Conservation (phyloP, 305 asterid species). For the Fraxinus platypoda region DNA sequence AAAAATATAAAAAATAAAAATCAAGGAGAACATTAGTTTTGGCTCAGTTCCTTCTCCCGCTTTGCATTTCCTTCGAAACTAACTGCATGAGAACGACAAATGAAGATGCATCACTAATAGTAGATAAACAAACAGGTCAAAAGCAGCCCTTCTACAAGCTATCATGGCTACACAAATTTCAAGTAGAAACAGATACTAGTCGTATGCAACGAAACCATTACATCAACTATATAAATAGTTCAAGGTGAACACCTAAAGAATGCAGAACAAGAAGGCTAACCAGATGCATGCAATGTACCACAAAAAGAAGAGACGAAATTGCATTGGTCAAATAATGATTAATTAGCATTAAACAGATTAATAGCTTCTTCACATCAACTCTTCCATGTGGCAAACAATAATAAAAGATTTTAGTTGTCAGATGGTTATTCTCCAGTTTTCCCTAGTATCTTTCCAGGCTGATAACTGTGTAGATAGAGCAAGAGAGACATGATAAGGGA, state of each 20-base stretch:
- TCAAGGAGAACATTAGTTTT: not conserved
- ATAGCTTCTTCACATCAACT: not conserved
- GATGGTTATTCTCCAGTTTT: not conserved
- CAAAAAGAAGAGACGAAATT: not conserved
- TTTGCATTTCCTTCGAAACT: not conserved
- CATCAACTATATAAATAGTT: not conserved
- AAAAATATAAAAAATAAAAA: not conserved
- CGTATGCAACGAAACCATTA: not conserved
- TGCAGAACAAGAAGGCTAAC: not conserved
- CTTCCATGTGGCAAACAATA: not conserved
- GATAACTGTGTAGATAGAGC: not conserved
- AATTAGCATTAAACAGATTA: not conserved
- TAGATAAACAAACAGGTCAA: not conserved
- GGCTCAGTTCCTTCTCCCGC: slow-evolving; percentile 23
- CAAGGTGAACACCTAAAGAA: not conserved
- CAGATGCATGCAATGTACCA: not conserved
- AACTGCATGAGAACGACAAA: slow-evolving; percentile 20
- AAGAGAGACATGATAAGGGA: not conserved
- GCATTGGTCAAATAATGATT: not conserved
- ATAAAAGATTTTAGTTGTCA: not conserved
- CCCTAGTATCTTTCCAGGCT: not conserved
- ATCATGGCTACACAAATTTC: not conserved
- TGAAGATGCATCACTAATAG: not conserved
- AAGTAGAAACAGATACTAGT: not conserved
- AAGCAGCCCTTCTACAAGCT: not conserved